phyloP scores from a whole-genome alignment of 225 moss, liverwort and hornwort genomes.

The Straminergon stramineum region DNA sequence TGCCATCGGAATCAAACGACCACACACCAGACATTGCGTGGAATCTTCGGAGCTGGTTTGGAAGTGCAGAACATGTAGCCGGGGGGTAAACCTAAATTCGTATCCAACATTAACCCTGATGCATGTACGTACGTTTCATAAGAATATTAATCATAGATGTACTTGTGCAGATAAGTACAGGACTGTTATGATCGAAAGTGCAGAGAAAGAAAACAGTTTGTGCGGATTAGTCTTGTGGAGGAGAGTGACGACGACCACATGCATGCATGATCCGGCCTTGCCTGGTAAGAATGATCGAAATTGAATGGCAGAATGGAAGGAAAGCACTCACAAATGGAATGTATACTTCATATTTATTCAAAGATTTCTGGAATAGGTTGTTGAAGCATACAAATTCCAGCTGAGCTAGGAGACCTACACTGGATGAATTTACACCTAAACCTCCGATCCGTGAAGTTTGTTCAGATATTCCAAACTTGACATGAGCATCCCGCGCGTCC shows the following conservation, averaged over 20 bases:
- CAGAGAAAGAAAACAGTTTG: background rate
- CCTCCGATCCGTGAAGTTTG: background rate
- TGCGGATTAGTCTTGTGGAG: background rate
- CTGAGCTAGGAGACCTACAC: background rate
- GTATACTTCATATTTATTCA: background rate
- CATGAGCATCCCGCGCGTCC: background rate
- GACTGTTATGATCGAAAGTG: no score
- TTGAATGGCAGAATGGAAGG: background rate
- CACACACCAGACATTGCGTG: slow-evolving; percentile 35
- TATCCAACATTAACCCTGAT: background rate
- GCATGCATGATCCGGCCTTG: background rate
- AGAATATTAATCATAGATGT: background rate
- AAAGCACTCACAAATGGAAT: background rate
- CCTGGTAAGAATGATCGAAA: background rate
- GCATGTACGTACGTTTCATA: background rate
- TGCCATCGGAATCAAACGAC: slow-evolving; percentile 22
- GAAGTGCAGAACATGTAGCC: background rate
- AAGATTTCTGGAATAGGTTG: background rate
- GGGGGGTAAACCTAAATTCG: background rate
- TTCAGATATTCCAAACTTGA: background rate
- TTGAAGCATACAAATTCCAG: background rate
- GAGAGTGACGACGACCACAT: background rate
- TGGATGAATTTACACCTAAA: background rate
- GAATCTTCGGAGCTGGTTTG: background rate
- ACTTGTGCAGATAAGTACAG: background rate